Evolutionary conservation across 495 filamentous ascomycete species (phyloP), one percentile per base, ranked within the genome.

Genomic region (Chaetomium fimeti): DNA sequence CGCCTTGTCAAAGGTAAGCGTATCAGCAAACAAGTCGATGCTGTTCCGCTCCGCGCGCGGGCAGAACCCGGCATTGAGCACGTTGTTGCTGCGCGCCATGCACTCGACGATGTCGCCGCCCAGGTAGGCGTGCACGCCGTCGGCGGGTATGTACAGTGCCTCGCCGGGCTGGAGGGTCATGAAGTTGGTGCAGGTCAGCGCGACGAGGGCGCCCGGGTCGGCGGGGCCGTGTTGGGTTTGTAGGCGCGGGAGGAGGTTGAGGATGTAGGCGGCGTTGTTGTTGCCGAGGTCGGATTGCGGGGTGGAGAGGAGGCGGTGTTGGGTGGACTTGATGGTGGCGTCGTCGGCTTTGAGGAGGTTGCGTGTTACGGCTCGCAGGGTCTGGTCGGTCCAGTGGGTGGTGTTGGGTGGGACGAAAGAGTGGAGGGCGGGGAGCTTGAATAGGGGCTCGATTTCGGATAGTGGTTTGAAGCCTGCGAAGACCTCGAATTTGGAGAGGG

Each of bases 71-170:
- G 83, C 83, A 65, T 89, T 90, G 15, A 92, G 79, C 27, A 93
- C 89, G 60, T 93, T 91, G 75, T 93, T 88, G 38, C 83, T 88
- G 24, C 90, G 85, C 3, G 89, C 90, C 90, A 94, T 93, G 77
- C 90, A 92, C 72, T 93, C 89, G 61, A 94, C 85, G 54, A 93
- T 91, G 73, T 92, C 88, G 0, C 91, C 91, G 51, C 83, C 82
- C 3, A 93, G 74, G 71, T 92, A 92, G 2, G 89, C 89, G 68
- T 93, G 89, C 59, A 92, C 89, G 20, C 87, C 89, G 66, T 93
- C 88, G 16, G 88, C 88, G 1, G 90, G 90, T 28, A 93, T 88
- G 70, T 83, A 90, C 51, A 93, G 81, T 3, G 87, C 82, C 47
- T 92, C 84, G 16, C 89, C 88, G 3, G 86, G 79, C 5, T 80